A percentile compares a stretch with the other conserved stretches of the same genome.
phyloP scores from a whole-genome alignment of 139 green algal genomes.

The Choricystis sp. region DNA sequence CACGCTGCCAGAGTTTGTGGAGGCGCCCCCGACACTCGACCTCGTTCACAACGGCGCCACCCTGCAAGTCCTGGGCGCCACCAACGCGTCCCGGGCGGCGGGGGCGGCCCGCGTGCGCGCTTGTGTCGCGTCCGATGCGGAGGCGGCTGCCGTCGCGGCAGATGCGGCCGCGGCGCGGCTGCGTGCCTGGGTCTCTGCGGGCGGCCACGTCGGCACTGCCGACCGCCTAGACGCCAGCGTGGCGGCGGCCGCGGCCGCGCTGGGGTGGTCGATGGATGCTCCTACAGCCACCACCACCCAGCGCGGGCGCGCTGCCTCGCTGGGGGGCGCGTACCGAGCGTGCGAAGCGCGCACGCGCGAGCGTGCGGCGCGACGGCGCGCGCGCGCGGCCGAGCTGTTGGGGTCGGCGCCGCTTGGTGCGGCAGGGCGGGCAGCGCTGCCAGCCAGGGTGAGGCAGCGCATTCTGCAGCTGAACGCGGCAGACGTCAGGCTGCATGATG shows the following conservation, averaged over 20 bases:
- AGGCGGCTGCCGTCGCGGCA: slow-evolving; percentile 12
- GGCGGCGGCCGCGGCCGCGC: slow-evolving; percentile 24
- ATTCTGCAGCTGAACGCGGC: slow-evolving; percentile 17
- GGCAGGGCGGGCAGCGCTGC: background rate
- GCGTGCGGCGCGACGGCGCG: background rate
- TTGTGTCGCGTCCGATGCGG: slow-evolving; percentile 21
- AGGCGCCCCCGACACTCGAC: slow-evolving; percentile 45
- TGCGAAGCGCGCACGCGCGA: slow-evolving; percentile 10
- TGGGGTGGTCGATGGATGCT: too few relatives aligned
- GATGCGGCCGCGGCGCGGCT: slow-evolving; percentile 26
- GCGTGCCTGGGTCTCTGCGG: slow-evolving; percentile 21
- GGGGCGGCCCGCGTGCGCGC: slow-evolving; percentile 26
- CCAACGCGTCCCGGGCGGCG: slow-evolving; percentile 39
- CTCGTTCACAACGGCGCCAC: slow-evolving; percentile 58
- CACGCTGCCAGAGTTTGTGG: slow-evolving; percentile 52
- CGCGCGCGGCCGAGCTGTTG: slow-evolving; percentile 6
- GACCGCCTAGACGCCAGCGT: slow-evolving; percentile 41
- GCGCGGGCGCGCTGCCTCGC: too few relatives aligned
- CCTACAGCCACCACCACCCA: too few relatives aligned
- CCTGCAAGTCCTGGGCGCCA: slow-evolving; percentile 69
- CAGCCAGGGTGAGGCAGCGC: slow-evolving; percentile 3
- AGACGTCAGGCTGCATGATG: slow-evolving; percentile 17
- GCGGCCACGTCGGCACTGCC: slow-evolving; percentile 55
- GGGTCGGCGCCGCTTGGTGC: background rate
- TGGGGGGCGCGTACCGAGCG: slow-evolving; percentile 1